phyloP scores from a whole-genome alignment of 1,284 basidiomycete species.

The Cryptococcus maquisensis region DNA sequence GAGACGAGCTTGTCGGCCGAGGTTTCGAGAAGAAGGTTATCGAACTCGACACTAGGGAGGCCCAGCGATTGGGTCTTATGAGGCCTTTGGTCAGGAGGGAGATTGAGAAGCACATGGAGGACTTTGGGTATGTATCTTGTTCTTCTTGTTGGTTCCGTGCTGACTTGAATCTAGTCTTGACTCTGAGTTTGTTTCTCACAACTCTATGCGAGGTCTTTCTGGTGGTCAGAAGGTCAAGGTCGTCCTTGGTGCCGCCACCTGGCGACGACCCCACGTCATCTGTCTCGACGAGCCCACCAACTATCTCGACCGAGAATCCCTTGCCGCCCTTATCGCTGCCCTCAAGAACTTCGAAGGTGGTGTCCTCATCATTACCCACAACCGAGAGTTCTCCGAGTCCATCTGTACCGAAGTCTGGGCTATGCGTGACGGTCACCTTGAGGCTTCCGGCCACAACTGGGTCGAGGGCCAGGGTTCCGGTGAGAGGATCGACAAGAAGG shows the following conservation, averaged over 20 bases:
- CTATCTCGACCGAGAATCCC: conserved; percentile 96
- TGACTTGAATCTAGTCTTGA: conserved; percentile 70
- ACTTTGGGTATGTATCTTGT: conserved; percentile 50
- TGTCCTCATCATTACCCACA: conserved; percentile 95
- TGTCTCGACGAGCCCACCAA: conserved; percentile 94
- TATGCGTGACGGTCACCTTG: conserved; percentile 86
- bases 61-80: conserved; percentile 90
- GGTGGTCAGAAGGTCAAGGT: conserved; percentile 99
- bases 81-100: conserved; percentile 94
- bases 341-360: conserved; percentile 95
- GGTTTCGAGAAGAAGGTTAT: conserved; percentile 99
- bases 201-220: conserved; percentile 93
- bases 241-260: conserved; percentile 95
- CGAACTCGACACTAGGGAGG: conserved; percentile 95
- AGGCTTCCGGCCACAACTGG: conserved; percentile 97
- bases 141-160: not conserved
- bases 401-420: conserved; percentile 81
- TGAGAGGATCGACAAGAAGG: conserved; percentile 80
- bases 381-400: conserved; percentile 95
- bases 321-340: conserved; percentile 92
- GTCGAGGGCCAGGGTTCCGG: conserved; percentile 95
- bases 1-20: conserved; percentile 94
- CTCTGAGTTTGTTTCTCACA: conserved; percentile 93
- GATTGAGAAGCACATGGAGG: conserved; percentile 96
- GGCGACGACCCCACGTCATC: conserved; percentile 96